Base-by-base conservation (phyloP, 495 filamentous ascomycete species). In the Penicillium paradoxum region DNA sequence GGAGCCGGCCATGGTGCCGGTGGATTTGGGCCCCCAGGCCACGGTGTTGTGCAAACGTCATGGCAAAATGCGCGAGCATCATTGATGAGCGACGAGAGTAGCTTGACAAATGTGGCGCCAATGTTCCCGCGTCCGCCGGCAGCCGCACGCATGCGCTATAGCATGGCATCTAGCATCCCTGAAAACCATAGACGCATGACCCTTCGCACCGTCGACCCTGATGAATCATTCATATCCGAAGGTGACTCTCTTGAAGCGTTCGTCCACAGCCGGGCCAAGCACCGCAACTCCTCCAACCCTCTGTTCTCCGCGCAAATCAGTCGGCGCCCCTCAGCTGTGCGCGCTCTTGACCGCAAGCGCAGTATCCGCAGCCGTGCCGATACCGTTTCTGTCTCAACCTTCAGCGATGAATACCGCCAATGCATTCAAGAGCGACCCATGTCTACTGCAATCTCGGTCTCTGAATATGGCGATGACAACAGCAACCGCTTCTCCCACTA, bases 1-100 rank as follows among this genome's bases (percentile, higher is more conserved):
- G 76, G 75, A 17, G 70, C 75, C 24, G 75, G 75, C 1, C 76
- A 77, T 57, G 75, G 75, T 9, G 72, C 73, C n/a, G 75, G 73
- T 46, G 73, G 72, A 9, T 72, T 74, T 42, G 76, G 76, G 15
- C 75, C 74, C 34, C 68, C 69, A 3, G 73, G 71, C 25, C 71
- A 70, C 43, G 74, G 74, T 10, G 51, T 73, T 5, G 73, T 78
- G 6, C 65, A 72, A n/a, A 55, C 63, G 37, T 78, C 76, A 17
- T 79, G 75, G 76, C 74, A 76, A 44, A 77, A 74, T 38, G 68
- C 69, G 0, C 64, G 69, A 24, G 55, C 51, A 2, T 72, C 71
- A 2, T 56, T 73, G 7, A 63, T 67, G 41, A 77, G 67, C 30
- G 72, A 73, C 14, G 71, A 77, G 30, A 71, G 56, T 37, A 67